Percentiles rank a stretch among this genome's conserved stretches.
Evolutionary conservation across 768 basidiomycete species (phyloP).

Genomic region (Daedalea quercina): DNA sequence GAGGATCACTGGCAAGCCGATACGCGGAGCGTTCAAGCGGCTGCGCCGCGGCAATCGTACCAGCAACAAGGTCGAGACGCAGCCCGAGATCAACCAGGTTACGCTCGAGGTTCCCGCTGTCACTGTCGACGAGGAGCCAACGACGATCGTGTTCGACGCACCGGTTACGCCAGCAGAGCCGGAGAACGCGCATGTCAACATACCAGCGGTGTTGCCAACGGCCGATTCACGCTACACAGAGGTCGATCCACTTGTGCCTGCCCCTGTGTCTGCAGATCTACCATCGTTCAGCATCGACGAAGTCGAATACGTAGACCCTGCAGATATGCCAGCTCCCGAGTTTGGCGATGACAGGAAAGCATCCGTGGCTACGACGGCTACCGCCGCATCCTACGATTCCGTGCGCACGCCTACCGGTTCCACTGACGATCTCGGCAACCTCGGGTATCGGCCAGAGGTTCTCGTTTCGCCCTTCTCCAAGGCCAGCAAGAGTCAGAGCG

Average conservation of each 20-base stretch:
- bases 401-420: not conserved
- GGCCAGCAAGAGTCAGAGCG: not conserved
- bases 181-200: not conserved
- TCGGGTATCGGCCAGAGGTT: not conserved
- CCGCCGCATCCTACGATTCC: not conserved
- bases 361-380: not conserved
- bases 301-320: not conserved
- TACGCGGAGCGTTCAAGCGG: not conserved
- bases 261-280: not conserved
- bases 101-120: not conserved
- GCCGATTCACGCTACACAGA: not conserved
- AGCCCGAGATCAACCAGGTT: not conserved
- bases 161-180: not conserved
- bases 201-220: not conserved
- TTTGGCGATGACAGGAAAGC: not conserved
- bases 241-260: not conserved
- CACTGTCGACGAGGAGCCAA: not conserved
- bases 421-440: not conserved
- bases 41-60: constrained; percentile 3
- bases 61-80: not conserved
- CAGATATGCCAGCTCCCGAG: not conserved
- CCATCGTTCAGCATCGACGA: not conserved
- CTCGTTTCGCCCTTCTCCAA: not conserved
- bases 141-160: not conserved
- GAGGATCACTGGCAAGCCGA: constrained; percentile 1